Conservation (phyloP, 805 yeast genomes). For the Torulaspora gathmanii region DNA sequence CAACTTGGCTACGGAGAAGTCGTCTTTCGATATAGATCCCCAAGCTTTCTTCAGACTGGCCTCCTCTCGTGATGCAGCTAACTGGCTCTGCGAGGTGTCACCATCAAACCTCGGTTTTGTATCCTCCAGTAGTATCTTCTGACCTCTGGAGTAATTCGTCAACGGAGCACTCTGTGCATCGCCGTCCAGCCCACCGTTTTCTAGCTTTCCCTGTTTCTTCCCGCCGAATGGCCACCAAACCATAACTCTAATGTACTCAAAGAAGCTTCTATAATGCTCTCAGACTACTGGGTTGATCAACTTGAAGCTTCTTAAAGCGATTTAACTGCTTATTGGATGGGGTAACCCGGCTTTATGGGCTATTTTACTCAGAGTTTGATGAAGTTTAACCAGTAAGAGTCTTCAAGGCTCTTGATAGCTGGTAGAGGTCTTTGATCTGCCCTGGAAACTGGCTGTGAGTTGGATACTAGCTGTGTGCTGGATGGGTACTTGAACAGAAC, state of each 20-base stretch:
- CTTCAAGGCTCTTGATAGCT: not conserved
- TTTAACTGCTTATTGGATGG: not conserved
- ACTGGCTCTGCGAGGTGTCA: slow-evolving; percentile 23
- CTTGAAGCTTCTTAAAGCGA: not conserved
- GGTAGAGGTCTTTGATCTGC: not conserved
- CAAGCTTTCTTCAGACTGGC: slow-evolving; percentile 40
- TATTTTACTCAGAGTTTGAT: not conserved
- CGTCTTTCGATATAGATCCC: slow-evolving; percentile 42
- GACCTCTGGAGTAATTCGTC: slow-evolving; percentile 33
- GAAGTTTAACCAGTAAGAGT: not conserved
- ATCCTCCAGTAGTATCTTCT: slow-evolving; percentile 39
- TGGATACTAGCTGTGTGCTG: not conserved
- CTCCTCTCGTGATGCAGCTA: slow-evolving; percentile 26
- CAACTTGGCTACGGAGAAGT: slow-evolving; percentile 49
- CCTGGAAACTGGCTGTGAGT: not conserved
- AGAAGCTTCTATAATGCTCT: not conserved
- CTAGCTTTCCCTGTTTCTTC: not conserved
- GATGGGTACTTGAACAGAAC: not conserved
- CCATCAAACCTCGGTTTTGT: slow-evolving; percentile 40
- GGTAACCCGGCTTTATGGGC: not conserved
- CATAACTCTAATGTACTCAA: slow-evolving; percentile 6
- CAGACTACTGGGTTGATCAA: not conserved
- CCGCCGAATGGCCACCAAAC: slow-evolving; percentile 24
- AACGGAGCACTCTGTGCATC: slow-evolving; percentile 6
- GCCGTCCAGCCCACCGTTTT: not conserved